Base-by-base conservation (phyloP, 306 rosid species). In the Quercus aquifolioides region DNA sequence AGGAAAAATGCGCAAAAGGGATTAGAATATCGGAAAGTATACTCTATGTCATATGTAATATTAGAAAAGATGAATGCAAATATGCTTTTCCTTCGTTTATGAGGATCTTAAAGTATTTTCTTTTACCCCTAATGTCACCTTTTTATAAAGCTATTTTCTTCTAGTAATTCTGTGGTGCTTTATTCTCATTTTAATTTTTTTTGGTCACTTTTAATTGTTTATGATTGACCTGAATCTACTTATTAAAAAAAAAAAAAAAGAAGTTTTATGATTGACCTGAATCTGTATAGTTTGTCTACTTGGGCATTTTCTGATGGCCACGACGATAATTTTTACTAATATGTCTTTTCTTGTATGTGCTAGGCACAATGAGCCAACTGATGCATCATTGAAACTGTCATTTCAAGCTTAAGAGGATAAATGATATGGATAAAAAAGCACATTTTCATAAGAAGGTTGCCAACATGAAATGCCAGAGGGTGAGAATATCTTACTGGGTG, bases 391-490 rank as follows among this genome's bases (percentile, higher is more conserved):
- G 85, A 78, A 68, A 69, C 74, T 88, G 81, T 67, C 85, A 94
- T 92, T 73, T 80, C 63, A 73, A 71, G 75, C 76, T 76, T 70
- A 58, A 60, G 70, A 69, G 68, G 69, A 74, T 80, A 35, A 81
- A 80, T 88, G 89, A 85, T 81, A 89, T 93, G 99, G 89, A 93
- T 69, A 79, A 64, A 56, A 88, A 89, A 68, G 88, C 79, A 43
- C 81, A 85, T 83, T 71, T 77, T 60, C 86, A 70, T 35, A 79
- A 56, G 84, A 96, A 86, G 84, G 87, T 88, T 82, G 84, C 91
- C 87, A 85, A 84, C 79, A 71, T 73, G 92, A 91, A 93, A 83
- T 85, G 86, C 80, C 97, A 89, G 70, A 84, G 92, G 86, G 99
- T 95, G 84, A 82, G 90, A 49, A 54, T 20, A 41, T 52, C 52